Conservation (phyloP, 1,284 basidiomycete species). For the Trichosporon faecale region DNA sequence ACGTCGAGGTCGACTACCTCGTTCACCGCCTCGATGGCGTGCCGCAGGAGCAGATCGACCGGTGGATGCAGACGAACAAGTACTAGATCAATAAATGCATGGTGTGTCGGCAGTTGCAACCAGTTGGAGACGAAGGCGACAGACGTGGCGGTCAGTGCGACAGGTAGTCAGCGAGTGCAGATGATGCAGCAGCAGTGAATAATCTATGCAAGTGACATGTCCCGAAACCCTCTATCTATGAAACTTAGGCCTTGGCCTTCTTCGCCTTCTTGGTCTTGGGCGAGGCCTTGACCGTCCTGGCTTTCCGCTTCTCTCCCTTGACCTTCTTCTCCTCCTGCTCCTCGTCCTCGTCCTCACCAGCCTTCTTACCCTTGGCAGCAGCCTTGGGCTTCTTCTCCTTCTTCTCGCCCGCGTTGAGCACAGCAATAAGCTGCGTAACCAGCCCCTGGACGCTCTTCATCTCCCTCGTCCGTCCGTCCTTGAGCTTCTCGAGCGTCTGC, state of each 20-base stretch:
- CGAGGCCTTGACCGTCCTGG: constrained; percentile 21
- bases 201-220: neutral
- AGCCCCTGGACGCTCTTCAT: constrained; percentile 56
- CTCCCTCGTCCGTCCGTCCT: constrained; percentile 55
- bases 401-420: constrained; percentile 29
- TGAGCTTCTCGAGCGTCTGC: constrained; percentile 50
- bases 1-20: constrained; percentile 96
- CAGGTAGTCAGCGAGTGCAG: too few relatives aligned
- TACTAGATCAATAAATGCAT: too few relatives aligned
- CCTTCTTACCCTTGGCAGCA: constrained; percentile 21
- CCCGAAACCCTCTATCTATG: neutral
- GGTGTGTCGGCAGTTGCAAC: too few relatives aligned
- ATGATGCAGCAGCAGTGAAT: too few relatives aligned
- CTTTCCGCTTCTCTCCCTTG: constrained; percentile 16
- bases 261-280: constrained; percentile 22
- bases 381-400: constrained; percentile 13
- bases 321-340: constrained; percentile 24
- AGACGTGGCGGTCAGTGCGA: too few relatives aligned
- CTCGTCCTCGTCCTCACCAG: constrained; percentile 28
- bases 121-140: too few relatives aligned
- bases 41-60: constrained; percentile 72
- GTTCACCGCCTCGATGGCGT: constrained; percentile 78
- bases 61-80: constrained; percentile 51
- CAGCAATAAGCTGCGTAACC: constrained; percentile 56
- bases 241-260: neutral